Evolutionary conservation across 495 filamentous ascomycete species (phyloP).

Genomic region (Penicillium daleae): DNA sequence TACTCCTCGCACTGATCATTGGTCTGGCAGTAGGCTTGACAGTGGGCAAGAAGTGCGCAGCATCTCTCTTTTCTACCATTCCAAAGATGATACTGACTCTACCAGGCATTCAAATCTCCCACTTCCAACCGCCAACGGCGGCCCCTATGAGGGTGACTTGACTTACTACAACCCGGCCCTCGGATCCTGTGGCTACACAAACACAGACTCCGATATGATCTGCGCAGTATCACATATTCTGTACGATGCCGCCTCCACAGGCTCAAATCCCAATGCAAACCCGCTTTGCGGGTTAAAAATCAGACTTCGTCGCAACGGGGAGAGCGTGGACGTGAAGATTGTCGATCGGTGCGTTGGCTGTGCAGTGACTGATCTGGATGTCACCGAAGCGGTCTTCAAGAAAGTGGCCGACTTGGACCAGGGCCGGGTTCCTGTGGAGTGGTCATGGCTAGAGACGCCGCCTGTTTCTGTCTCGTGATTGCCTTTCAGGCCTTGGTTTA

Average conservation of each 20-base stretch:
- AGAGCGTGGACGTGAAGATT: slow-evolving; percentile 66
- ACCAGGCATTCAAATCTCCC: slow-evolving; percentile 49
- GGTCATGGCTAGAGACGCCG: slow-evolving; percentile 64
- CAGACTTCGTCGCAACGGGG: slow-evolving; percentile 55
- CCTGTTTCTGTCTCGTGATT: slow-evolving; percentile 24
- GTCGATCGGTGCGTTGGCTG: slow-evolving; percentile 78
- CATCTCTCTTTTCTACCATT: neutral
- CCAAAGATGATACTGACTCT: neutral
- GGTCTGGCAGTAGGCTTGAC: slow-evolving; percentile 59
- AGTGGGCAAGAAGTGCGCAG: slow-evolving; percentile 22
- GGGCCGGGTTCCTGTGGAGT: slow-evolving; percentile 65
- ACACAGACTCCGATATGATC: slow-evolving; percentile 56
- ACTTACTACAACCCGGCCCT: slow-evolving; percentile 72
- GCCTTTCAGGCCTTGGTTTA: neutral
- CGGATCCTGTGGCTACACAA: slow-evolving; percentile 70
- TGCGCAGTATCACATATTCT: slow-evolving; percentile 68
- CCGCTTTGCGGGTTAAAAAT: slow-evolving; percentile 70
- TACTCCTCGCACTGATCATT: slow-evolving; percentile 56
- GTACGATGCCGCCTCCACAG: slow-evolving; percentile 62
- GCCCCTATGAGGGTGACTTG: slow-evolving; percentile 63
- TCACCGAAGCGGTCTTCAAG: slow-evolving; percentile 63
- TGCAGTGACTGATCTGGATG: slow-evolving; percentile 65
- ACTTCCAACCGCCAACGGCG: slow-evolving; percentile 55
- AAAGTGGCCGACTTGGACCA: slow-evolving; percentile 56
- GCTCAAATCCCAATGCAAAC: slow-evolving; percentile 68